Conservation (phyloP, 306 rosid species). For the Heteromeles arbutifolia region DNA sequence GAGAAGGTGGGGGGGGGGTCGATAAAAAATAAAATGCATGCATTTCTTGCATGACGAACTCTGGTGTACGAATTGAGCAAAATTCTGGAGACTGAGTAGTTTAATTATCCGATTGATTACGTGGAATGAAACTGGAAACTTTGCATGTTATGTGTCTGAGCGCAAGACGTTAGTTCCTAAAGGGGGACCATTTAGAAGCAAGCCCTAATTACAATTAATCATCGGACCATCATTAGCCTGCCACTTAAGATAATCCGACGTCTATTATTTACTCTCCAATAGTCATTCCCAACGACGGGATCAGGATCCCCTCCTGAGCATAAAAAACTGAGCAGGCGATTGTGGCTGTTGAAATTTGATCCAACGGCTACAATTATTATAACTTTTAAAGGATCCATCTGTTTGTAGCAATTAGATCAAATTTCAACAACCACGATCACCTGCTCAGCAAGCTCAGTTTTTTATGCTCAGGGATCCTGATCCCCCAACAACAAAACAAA, state of each 20-base stretch:
- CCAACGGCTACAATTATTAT: too few relatives aligned
- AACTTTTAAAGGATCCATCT: too few relatives aligned
- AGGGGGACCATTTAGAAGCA: slow-evolving; percentile 3
- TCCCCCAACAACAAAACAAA: background rate
- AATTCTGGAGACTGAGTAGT: background rate
- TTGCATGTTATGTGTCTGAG: slow-evolving; percentile 24
- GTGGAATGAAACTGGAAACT: background rate
- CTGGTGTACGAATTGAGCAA: background rate
- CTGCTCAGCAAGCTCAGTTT: too few relatives aligned
- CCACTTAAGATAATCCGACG: slow-evolving; percentile 20
- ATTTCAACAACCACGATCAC: too few relatives aligned
- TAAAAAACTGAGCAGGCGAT: too few relatives aligned
- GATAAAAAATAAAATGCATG: background rate
- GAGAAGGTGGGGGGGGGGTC: too few relatives aligned
- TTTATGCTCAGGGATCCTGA: too few relatives aligned
- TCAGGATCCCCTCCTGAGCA: too few relatives aligned
- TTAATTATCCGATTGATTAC: background rate
- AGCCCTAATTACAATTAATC: background rate
- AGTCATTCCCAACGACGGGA: background rate
- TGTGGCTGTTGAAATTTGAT: too few relatives aligned
- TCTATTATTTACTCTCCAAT: background rate
- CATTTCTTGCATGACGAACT: slow-evolving; percentile 12
- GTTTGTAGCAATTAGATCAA: too few relatives aligned
- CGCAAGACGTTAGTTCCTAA: background rate
- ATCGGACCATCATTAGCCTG: background rate